Percentiles rank a stretch among this genome's conserved stretches.
Evolutionary conservation across 2,329 filamentous ascomycete genomes (phyloP).

Genomic region (Trichoderma atrobrunneum): DNA sequence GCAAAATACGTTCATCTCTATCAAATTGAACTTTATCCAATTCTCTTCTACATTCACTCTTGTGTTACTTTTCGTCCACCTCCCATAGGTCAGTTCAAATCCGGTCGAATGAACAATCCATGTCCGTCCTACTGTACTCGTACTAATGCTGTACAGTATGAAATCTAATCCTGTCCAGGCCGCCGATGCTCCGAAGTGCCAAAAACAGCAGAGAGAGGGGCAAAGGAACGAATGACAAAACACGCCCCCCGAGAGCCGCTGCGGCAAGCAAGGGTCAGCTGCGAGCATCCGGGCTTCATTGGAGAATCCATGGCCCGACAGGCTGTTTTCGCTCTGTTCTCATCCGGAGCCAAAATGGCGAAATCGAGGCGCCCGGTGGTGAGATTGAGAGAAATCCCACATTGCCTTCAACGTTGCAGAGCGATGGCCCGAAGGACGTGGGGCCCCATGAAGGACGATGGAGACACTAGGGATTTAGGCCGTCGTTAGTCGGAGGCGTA

Average conservation of each 20-base stretch:
- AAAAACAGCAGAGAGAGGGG: neutral
- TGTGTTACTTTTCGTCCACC: neutral
- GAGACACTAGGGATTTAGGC: neutral
- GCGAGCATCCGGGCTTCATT: neutral
- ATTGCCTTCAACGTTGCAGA: neutral
- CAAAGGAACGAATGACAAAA: neutral
- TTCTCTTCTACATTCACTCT: neutral
- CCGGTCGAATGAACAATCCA: neutral
- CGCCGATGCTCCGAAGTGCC: neutral
- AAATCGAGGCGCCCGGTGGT: constrained; percentile 9
- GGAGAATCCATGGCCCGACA: neutral
- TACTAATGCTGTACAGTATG: neutral
- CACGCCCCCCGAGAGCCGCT: neutral
- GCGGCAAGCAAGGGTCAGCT: neutral
- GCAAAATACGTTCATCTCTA: neutral
- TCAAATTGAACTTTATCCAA: neutral
- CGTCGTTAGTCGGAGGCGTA: neutral
- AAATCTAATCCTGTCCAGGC: neutral
- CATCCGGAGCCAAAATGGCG: constrained; percentile 7
- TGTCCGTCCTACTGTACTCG: neutral
- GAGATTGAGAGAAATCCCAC: neutral
- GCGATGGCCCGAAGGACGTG: constrained; percentile 14
- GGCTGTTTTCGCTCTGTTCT: neutral
- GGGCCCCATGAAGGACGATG: constrained; percentile 3
- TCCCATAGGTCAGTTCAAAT: neutral